Evolutionary conservation across 2,329 filamentous ascomycete species (phyloP).

Genomic region (Diaporthe vexans): DNA sequence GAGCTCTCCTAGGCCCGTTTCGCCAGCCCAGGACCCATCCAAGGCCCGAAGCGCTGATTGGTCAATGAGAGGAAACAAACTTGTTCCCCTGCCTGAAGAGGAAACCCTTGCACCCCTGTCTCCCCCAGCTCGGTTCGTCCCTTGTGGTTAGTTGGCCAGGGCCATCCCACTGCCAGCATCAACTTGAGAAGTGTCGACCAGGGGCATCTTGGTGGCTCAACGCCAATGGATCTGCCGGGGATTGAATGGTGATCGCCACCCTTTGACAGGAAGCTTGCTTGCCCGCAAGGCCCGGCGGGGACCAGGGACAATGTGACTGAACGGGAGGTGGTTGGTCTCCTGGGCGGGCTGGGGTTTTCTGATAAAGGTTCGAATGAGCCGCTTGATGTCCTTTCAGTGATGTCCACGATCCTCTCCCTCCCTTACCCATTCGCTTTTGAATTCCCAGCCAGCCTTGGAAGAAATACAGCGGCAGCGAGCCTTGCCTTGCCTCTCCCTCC

Average conservation of each 20-base stretch:
- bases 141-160: background rate
- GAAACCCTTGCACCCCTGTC: background rate
- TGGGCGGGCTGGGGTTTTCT: background rate
- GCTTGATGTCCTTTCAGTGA: background rate
- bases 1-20: constrained; percentile 16
- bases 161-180: background rate
- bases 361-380: constrained; percentile 34
- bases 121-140: constrained; percentile 12
- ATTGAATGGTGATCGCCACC: constrained; percentile 11
- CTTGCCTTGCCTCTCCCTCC: constrained; percentile 12
- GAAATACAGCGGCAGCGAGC: background rate
- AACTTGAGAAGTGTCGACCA: background rate
- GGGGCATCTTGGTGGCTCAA: constrained; percentile 2
- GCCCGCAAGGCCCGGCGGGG: background rate
- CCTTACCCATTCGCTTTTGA: background rate
- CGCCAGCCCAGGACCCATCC: too few species aligned
- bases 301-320: background rate
- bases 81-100: background rate
- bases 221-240: constrained; percentile 20
- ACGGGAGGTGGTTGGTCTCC: constrained; percentile 2
- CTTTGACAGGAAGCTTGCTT: constrained; percentile 30
- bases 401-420: constrained; percentile 4
- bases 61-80: background rate
- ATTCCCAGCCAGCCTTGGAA: background rate
- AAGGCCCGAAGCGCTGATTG: background rate